These are phyloP conservation scores for Teratosphaeria pseudoeucalypti DNA, from an alignment of 2,329 filamentous ascomycete genomes.

Conservation along the genomic window DNA sequence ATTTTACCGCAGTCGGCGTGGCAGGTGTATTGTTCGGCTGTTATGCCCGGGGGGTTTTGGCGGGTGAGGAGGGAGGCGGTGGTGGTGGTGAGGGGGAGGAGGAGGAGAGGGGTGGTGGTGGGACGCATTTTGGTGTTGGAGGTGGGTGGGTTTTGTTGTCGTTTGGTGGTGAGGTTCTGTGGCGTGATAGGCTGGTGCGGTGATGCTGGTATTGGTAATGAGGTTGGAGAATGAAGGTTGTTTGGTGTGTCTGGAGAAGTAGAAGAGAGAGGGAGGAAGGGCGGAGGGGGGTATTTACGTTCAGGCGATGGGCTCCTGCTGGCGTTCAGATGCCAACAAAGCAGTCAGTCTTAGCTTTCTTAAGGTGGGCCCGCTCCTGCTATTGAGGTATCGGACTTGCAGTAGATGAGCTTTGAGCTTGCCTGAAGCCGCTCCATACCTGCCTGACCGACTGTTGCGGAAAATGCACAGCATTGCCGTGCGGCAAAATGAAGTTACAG, in stretches of 20 bases:
- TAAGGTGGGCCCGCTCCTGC: neutral
- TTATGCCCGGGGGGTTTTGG: neutral
- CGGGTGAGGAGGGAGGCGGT: neutral
- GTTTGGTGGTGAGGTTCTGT: neutral
- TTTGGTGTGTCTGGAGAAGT: neutral
- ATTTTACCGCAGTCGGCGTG: neutral
- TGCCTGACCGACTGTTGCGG: too few species aligned
- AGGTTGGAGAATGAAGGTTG: neutral
- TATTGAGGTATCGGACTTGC: neutral
- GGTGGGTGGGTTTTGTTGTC: neutral
- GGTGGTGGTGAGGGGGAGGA: neutral
- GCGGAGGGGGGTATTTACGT: neutral
- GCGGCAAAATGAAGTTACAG: too few species aligned
- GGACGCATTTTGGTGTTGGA: neutral
- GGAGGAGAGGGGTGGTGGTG: neutral
- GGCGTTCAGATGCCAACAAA: neutral
- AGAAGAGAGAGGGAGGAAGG: neutral
- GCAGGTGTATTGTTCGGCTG: neutral
- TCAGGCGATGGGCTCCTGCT: neutral
- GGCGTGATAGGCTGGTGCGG: neutral
- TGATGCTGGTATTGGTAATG: neutral
- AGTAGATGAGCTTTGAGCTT: neutral
- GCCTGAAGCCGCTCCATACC: neutral
- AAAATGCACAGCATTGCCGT: too few species aligned
- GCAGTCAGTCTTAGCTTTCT: neutral